These are phyloP conservation scores for Penicillium argentinense DNA, from an alignment of 495 filamentous ascomycete genomes.

Conservation along the genomic window DNA sequence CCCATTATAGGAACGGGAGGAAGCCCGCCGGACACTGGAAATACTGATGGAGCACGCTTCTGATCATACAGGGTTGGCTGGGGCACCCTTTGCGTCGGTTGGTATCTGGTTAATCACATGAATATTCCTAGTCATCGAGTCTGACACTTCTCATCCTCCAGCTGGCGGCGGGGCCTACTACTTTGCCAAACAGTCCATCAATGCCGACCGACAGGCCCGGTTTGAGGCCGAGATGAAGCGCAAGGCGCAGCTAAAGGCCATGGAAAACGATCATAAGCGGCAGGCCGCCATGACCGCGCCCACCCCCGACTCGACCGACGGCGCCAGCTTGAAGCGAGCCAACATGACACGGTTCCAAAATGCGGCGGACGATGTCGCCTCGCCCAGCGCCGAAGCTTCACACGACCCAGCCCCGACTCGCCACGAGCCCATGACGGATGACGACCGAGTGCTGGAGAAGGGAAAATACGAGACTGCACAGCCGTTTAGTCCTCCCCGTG, in stretches of 20 bases:
- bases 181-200: slow-evolving; percentile 93
- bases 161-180: slow-evolving; percentile 92
- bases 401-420: slow-evolving; percentile 83
- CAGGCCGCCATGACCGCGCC: slow-evolving; percentile 17
- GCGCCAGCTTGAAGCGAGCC: slow-evolving; percentile 34
- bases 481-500: slow-evolving; percentile 72
- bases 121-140: neutral
- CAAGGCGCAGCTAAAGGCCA: slow-evolving; percentile 58
- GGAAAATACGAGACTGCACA: slow-evolving; percentile 84
- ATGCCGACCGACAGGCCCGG: slow-evolving; percentile 74
- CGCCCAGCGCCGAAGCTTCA: slow-evolving; percentile 76
- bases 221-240: slow-evolving; percentile 66
- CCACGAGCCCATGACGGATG: slow-evolving; percentile 74
- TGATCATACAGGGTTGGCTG: slow-evolving; percentile 69
- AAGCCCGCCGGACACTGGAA: slow-evolving; percentile 3
- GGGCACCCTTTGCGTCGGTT: slow-evolving; percentile 81
- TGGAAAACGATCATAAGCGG: slow-evolving; percentile 54
- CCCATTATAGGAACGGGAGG: too few species aligned
- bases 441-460: slow-evolving; percentile 69
- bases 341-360: slow-evolving; percentile 37
- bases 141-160: slow-evolving; percentile 26
- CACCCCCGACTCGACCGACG: slow-evolving; percentile 22
- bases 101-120: slow-evolving; percentile 1
- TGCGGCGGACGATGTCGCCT: slow-evolving; percentile 57
- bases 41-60: slow-evolving; percentile 24